A percentile compares a stretch with the other conserved stretches of the same genome.
Conservation (phyloP, 352 stramenopile species). For the Thraustochytrium sp. region DNA sequence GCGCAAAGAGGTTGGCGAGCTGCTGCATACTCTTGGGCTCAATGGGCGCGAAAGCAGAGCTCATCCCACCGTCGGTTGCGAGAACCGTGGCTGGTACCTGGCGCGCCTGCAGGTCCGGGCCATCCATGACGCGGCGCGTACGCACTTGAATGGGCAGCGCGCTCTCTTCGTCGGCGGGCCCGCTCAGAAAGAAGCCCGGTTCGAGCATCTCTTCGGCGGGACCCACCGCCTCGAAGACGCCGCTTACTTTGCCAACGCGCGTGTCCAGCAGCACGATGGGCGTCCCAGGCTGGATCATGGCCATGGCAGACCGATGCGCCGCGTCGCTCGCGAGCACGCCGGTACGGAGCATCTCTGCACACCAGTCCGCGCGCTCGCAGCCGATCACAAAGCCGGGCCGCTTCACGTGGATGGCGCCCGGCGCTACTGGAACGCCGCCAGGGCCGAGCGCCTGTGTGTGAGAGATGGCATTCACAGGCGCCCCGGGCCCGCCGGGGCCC, state of each 20-base stretch:
- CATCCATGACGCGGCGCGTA: neutral
- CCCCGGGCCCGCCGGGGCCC: neutral
- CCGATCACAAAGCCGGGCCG: conserved; percentile 10
- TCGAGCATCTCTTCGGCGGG: neutral
- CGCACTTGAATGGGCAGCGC: conserved; percentile 6
- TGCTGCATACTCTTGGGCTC: conserved; percentile 8
- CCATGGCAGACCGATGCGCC: neutral
- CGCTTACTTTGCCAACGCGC: neutral
- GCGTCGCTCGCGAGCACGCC: neutral
- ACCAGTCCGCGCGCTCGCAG: neutral
- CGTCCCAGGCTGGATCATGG: conserved; percentile 22
- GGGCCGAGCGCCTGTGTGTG: neutral
- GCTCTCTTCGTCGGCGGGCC: neutral
- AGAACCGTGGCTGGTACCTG: conserved; percentile 20
- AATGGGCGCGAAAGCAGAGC: neutral
- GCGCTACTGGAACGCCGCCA: conserved; percentile 4
- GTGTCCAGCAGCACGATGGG: neutral
- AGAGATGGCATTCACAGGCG: neutral
- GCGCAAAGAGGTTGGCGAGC: conserved; percentile 25
- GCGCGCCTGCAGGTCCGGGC: neutral
- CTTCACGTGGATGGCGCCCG: conserved; percentile 7
- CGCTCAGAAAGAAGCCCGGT: neutral
- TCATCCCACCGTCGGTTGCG: neutral
- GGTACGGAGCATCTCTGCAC: neutral
- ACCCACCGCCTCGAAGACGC: conserved; percentile 5